Base-by-base conservation (phyloP, 495 filamentous ascomycete species). In the Xanthoparmelia taractica region DNA sequence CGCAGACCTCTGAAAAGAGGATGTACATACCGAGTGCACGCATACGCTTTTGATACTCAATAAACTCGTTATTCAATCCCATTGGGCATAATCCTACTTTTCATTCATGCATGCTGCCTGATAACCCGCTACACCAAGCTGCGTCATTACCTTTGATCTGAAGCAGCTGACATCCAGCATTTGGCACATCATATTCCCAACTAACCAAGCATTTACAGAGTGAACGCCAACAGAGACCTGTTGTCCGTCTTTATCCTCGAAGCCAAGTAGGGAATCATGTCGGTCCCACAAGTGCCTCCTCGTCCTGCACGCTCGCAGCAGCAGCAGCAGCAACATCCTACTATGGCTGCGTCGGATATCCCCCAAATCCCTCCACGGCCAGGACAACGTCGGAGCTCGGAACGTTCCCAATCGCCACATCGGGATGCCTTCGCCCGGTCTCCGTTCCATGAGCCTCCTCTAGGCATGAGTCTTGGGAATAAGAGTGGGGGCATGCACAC, bases 401-500 rank as follows among this genome's bases (percentile, higher is more conserved):
- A 95, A 64, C 88, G 89, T 72, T 91, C 91, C 25, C 71, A 85
- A 59, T 95, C 91, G 65, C 91, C 91, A 38, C 80, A 85, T 62
- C 83, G 85, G 58, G 85, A 89, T 66, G 84, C 83, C 71, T 96
- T 88, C 73, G 87, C 91, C 18, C 88, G 86, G 27, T 97, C 92
- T 43, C 92, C 92, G 4, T 75, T 97, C 67, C 92, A 94, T 73
- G 89, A 91, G 68, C 73, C 71, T 62, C 77, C 80, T 11, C 74
- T 74, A 60, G 73, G 79, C 58, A 78, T 77, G 38, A 71, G 75
- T 54, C 70, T 82, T 43, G 70, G 67, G 67, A 77, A 74, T 61
- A 71, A 73, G 58, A 72, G 66, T 54, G 65, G 64, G 58, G 58
- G 62, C 63, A 59, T 66, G 58, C 60, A 70, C 63, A 73, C 75